These are phyloP conservation scores for Tolypocladium pustulatum DNA, from an alignment of 2,329 filamentous ascomycete species.

Conservation along the genomic window DNA sequence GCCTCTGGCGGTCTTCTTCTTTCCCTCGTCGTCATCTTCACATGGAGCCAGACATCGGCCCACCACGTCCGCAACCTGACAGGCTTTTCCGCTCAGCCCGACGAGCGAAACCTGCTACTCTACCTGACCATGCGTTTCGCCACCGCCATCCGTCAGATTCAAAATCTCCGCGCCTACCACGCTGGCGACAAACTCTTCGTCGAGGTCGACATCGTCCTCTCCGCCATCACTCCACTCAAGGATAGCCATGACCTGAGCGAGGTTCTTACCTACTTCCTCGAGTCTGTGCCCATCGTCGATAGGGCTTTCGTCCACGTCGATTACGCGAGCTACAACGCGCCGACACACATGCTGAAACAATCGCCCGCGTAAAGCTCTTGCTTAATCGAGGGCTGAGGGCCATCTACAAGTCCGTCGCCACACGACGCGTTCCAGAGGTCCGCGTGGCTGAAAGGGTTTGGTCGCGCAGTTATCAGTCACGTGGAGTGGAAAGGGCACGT, in stretches of 20 bases:
- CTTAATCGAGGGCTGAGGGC: too few relatives aligned
- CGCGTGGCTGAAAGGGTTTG: not conserved
- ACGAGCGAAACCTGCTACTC: constrained; percentile 74
- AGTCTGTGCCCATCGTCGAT: constrained; percentile 72
- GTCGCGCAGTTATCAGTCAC: not conserved
- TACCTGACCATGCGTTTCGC: constrained; percentile 94
- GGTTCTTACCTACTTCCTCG: constrained; percentile 72
- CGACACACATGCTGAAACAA: constrained; percentile 43
- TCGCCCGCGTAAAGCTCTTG: constrained; percentile 5
- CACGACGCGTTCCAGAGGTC: not conserved
- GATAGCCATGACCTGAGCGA: constrained; percentile 74
- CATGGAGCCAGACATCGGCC: constrained; percentile 64
- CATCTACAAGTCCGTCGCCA: not conserved
- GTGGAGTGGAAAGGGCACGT: not conserved
- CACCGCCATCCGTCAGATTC: constrained; percentile 75
- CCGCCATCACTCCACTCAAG: constrained; percentile 62
- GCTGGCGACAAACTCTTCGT: constrained; percentile 78
- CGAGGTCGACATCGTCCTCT: constrained; percentile 71
- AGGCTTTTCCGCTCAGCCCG: constrained; percentile 66
- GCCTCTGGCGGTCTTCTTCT: constrained; percentile 67
- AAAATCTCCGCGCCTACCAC: constrained; percentile 77
- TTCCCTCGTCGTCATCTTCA: constrained; percentile 69
- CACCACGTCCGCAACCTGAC: constrained; percentile 74
- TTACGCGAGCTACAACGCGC: constrained; percentile 51
- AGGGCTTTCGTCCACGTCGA: constrained; percentile 60